Conservation (phyloP, 306 rosid species). For the Sicyos edulis region DNA sequence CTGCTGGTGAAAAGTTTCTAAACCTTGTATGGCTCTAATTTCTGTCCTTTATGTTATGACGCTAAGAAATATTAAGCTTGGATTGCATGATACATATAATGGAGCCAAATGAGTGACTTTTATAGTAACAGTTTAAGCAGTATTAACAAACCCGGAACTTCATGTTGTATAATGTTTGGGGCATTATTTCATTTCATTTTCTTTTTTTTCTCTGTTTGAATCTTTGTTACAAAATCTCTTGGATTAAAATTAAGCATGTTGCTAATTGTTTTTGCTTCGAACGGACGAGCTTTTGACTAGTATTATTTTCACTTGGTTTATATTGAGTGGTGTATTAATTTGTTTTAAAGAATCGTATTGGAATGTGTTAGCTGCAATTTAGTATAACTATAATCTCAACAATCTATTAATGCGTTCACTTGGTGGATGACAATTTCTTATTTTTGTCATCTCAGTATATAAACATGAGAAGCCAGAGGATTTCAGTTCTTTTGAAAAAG, state of each 20-base stretch:
- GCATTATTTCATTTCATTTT: background rate
- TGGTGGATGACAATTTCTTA: background rate
- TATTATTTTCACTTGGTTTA: background rate
- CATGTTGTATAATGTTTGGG: background rate
- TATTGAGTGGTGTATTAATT: background rate
- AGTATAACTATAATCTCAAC: background rate
- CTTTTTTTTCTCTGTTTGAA: background rate
- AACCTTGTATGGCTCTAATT: slow-evolving; percentile 54
- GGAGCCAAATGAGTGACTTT: background rate
- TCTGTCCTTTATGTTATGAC: background rate
- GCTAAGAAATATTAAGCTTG: background rate
- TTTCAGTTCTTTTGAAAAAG: slow-evolving; percentile 76
- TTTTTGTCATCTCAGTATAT: slow-evolving; percentile 46
- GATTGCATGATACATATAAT: background rate
- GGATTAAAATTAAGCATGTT: background rate
- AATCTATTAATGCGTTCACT: background rate
- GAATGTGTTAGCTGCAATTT: background rate
- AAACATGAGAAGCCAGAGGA: slow-evolving; percentile 70
- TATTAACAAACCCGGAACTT: background rate
- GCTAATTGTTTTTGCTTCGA: slow-evolving; percentile 8
- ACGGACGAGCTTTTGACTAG: background rate
- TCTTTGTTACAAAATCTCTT: background rate
- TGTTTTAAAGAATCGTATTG: background rate
- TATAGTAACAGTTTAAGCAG: background rate
- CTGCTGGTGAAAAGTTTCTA: slow-evolving; percentile 75